Conservation (phyloP, 2,329 filamentous ascomycete genomes). For the Exophiala alcalophila region DNA sequence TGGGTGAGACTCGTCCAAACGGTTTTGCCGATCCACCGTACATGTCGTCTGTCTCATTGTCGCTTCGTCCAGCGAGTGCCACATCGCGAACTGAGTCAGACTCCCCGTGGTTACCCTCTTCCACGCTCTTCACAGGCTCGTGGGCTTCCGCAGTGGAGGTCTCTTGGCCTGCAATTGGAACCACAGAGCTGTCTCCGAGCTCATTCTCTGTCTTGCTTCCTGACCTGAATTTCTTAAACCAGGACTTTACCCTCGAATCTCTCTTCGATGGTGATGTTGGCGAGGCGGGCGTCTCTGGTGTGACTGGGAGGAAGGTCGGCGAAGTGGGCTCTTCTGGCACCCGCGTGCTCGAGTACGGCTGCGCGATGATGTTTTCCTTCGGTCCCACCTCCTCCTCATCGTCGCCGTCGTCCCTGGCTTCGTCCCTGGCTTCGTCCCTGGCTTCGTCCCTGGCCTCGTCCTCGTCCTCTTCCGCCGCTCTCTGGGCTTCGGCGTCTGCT, state of each 20-base stretch:
- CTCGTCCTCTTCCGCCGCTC: conserved; percentile 8
- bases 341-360: conserved; percentile 5
- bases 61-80: conserved; percentile 28
- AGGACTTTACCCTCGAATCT: conserved; percentile 27
- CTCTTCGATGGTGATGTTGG: conserved; percentile 25
- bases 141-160: too few species aligned
- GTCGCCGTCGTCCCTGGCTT: too few species aligned
- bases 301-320: too few species aligned
- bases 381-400: conserved; percentile 8
- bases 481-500: too few species aligned
- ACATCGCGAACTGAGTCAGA: conserved; percentile 31
- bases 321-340: conserved; percentile 12
- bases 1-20: conserved; percentile 16
- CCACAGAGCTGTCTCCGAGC: conserved; percentile 5
- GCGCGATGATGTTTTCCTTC: conserved; percentile 5
- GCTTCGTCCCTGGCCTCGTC: conserved; percentile 1
- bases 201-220: conserved; percentile 26
- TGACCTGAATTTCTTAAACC: conserved; percentile 24
- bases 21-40: conserved; percentile 25
- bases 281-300: conserved; percentile 7
- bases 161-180: too few species aligned
- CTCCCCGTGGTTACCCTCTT: conserved; percentile 10
- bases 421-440: too few species aligned
- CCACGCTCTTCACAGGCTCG: too few species aligned
- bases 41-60: conserved; percentile 29